Evolutionary conservation across 2,329 filamentous ascomycete genomes (phyloP), one percentile per base, ranked within the genome.

Genomic region (Monilinia polystroma): DNA sequence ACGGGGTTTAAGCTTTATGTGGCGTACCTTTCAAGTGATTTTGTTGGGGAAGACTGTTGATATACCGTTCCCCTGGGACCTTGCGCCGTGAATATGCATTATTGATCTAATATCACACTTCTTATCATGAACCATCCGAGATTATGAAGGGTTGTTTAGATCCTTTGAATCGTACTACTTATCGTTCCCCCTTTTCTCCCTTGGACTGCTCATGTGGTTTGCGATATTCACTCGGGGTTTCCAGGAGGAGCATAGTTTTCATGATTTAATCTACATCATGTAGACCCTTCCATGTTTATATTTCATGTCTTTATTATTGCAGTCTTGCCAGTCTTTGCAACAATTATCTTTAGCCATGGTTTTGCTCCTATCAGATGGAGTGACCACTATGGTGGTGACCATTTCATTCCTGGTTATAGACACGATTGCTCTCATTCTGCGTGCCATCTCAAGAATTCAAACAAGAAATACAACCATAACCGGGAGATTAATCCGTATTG

Each of bases 321-420:
- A 53, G 12, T 55, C 6, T n/a, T 41, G 49, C 4, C 14, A 32
- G 26, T 29, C 7, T 14, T 10, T 43, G 5, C 35, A 54, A 29
- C 4, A n/a, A 7, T 32, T 41, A 29, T 18, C 32, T 20, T 29
- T 38, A 32, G 54, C 18, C 16, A 66, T 66, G 64, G n/a, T 38
- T 53, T 18, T 14, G 4, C 23, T 66, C 23, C 29, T 54, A 23
- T 20, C 26, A 26, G 64, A 66, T 45, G 64, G 64, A 35, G 20
- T 32, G 10, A 20, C 49, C 26, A 62, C 62, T n/a, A 14, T 66
- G 35, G 35, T 32, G 35, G 38, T 55, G 41, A 54, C n/a, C 20
- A n/a, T 43, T 45, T 53, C 38, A 4, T 66, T 66, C n/a, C 54
- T 66, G 10, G 20, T 53, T 20, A 26, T 66, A 23, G 56, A 54